These are phyloP conservation scores for Salix brachista DNA, from an alignment of 345 rosid species.

Conservation along the genomic window DNA sequence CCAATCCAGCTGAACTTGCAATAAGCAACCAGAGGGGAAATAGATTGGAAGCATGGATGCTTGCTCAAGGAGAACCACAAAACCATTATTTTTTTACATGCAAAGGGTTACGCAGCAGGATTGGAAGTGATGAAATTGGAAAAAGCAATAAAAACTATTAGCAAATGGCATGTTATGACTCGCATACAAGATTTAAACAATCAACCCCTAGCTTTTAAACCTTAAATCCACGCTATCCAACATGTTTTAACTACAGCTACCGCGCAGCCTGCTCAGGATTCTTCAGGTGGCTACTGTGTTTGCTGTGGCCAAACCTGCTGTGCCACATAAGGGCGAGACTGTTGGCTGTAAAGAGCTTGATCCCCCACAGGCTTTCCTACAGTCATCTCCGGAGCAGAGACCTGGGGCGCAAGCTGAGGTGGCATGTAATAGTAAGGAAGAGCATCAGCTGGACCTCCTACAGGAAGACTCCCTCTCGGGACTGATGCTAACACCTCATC, in stretches of 20 bases:
- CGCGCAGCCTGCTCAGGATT: constrained; percentile 5
- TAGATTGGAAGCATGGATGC: not conserved
- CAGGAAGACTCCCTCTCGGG: constrained; percentile 24
- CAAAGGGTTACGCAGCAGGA: not conserved
- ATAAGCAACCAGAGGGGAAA: not conserved
- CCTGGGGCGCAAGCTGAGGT: constrained; percentile 29
- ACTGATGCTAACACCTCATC: constrained; percentile 30
- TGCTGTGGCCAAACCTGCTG: constrained; percentile 33
- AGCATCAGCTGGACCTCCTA: constrained; percentile 29
- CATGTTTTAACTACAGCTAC: not conserved
- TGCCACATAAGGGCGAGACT: constrained; percentile 19
- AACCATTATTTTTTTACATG: not conserved
- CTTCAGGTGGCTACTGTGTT: constrained; percentile 25
- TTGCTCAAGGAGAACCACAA: not conserved
- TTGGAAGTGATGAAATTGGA: not conserved
- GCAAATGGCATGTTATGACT: not conserved
- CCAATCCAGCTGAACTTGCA: not conserved
- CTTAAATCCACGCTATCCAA: not conserved
- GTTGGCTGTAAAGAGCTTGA: constrained; percentile 28
- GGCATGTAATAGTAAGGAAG: constrained; percentile 31
- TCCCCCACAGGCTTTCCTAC: constrained; percentile 19
- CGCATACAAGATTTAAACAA: not conserved
- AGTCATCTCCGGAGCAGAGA: constrained; percentile 16
- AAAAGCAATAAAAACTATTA: not conserved
- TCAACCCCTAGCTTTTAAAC: not conserved